phyloP scores from a whole-genome alignment of 257 asterid species.

The Solanum chmielewskii region DNA sequence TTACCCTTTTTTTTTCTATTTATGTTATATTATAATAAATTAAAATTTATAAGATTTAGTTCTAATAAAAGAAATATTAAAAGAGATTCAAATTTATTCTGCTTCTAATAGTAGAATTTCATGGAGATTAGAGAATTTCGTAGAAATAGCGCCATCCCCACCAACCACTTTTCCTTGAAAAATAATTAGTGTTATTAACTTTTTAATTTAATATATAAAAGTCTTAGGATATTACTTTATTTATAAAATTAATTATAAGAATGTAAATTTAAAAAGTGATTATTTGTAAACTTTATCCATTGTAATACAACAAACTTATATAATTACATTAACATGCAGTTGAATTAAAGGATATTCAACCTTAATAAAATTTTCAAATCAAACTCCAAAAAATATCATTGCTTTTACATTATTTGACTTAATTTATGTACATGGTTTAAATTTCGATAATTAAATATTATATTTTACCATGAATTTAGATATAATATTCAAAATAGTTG shows the following conservation, averaged over 20 bases:
- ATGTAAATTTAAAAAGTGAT: not conserved
- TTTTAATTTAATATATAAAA: not conserved
- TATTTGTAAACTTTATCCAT: not conserved
- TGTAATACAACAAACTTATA: not conserved
- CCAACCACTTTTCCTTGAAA: not conserved
- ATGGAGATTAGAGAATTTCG: not conserved
- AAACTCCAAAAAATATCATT: not conserved
- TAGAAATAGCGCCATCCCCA: not conserved
- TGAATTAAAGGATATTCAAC: not conserved
- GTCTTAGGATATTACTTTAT: not conserved
- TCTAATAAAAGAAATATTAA: not conserved
- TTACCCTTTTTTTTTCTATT: not conserved
- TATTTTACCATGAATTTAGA: too few relatives aligned
- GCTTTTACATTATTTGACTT: not conserved
- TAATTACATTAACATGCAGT: not conserved
- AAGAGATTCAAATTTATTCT: not conserved
- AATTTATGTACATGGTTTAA: too few relatives aligned
- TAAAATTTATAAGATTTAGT: not conserved
- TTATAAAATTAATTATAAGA: not conserved
- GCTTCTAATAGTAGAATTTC: not conserved
- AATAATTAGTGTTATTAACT: not conserved
- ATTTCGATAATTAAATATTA: too few relatives aligned
- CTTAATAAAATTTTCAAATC: not conserved
- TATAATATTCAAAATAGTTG: too few relatives aligned
- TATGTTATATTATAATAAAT: not conserved